Evolutionary conservation across 2,329 filamentous ascomycete species (phyloP), one percentile per base, ranked within the genome.

Genomic region (Hyphodiscus sp.): DNA sequence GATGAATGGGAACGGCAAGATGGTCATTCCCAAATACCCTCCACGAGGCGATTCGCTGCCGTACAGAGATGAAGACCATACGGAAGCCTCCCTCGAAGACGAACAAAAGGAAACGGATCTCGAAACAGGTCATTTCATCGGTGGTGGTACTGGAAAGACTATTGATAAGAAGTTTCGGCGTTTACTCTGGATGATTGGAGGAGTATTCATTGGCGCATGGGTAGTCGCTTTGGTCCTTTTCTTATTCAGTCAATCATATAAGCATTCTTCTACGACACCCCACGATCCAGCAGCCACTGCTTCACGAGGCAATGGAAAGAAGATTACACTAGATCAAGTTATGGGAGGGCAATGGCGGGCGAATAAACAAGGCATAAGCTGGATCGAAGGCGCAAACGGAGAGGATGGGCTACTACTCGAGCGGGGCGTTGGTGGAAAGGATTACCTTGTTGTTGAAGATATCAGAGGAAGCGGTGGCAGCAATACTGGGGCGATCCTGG

Each of bases 361-460:
- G n/a, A 71, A 70, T 41, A 77, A 72, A 45, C 84, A 89, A 58
- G 78, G 76, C 29, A 87, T 94, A 57, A 80, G 80, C 60, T 95
- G 89, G 89, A 86, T 94, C 48, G 77, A 80, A 29, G 87, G 88
- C 0, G 80, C 87, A 0, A 75, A 83, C 46, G 87, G 85, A 15
- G 84, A 90, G 67, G 94, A 99, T 67, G 94, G 94, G 1, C 70
- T 97, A 55, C 70, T 99, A 60, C 79, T 99, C 19, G 87, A 96
- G 70, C 78, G 81, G 64, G 83, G 77, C 49, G 80, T 76, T 0
- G 65, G 69, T 1, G 82, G 78, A 5, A 83, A 89, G 63, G 84
- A 86, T 55, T 97, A 86, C 63, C 73, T 99, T 51, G 81, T 94
- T 1, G 89, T 96, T 0, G 87, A 96, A 67, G 90, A 97, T 69